Conservation (phyloP, 108 stramenopile species). For the Fistulifera solaris region DNA sequence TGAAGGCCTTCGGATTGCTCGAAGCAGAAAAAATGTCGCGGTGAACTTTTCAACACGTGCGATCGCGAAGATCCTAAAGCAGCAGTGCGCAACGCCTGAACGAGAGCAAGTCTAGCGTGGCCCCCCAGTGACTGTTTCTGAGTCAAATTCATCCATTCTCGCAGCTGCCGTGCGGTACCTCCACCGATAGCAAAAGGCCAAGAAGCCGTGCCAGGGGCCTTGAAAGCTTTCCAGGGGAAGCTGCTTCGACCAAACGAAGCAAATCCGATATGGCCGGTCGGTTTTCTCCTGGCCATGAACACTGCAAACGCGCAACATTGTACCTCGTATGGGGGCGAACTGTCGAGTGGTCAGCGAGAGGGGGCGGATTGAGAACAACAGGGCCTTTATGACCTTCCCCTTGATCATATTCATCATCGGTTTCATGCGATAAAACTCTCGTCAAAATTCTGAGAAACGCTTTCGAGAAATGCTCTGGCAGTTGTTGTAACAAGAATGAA, state of each 20-base stretch:
- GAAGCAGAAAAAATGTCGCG: constrained; percentile 55
- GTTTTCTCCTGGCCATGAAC: background rate
- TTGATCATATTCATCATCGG: constrained; percentile 45
- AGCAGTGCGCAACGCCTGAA: constrained; percentile 43
- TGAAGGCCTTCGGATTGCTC: constrained; percentile 19
- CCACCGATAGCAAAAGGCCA: background rate
- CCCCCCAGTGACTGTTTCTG: background rate
- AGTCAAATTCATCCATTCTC: too few species aligned
- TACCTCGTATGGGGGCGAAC: background rate
- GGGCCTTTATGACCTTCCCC: background rate
- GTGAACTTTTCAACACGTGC: constrained; percentile 34
- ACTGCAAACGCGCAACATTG: constrained; percentile 1
- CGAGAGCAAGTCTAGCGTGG: constrained; percentile 5
- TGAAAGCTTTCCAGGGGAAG: background rate
- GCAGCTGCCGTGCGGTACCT: background rate
- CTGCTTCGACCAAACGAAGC: background rate
- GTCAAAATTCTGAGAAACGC: constrained; percentile 52
- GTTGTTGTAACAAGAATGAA: constrained; percentile 17
- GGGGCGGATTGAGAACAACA: background rate
- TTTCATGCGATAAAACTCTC: constrained; percentile 44
- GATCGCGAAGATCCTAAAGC: constrained; percentile 43
- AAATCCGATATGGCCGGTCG: background rate
- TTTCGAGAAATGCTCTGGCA: constrained; percentile 42
- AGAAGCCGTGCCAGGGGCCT: background rate
- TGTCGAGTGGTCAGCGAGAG: background rate